A percentile compares a stretch with the other conserved stretches of the same genome.
Evolutionary conservation across 2,329 filamentous ascomycete genomes (phyloP).

Genomic region (Alternaria tenuissima): DNA sequence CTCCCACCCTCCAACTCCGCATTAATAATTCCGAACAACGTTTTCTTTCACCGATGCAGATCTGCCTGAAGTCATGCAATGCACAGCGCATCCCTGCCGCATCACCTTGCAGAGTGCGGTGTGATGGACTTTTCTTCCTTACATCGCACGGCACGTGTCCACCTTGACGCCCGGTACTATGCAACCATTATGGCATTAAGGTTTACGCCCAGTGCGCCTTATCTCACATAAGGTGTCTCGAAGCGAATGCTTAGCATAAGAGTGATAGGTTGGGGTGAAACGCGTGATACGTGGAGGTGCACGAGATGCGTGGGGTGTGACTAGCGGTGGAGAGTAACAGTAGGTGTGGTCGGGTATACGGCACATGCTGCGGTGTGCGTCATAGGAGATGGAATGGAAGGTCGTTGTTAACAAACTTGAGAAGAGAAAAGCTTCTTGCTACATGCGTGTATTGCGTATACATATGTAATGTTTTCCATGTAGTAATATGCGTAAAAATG

Average conservation of each 20-base stretch:
- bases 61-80: not conserved
- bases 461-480: not conserved
- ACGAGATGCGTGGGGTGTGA: not conserved
- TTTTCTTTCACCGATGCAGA: not conserved
- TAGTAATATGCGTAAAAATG: no score
- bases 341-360: not conserved
- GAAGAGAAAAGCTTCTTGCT: not conserved
- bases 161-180: not conserved
- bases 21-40: not conserved
- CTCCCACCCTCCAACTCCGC: not conserved
- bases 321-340: not conserved
- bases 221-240: not conserved
- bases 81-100: not conserved
- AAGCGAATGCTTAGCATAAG: constrained; percentile 3
- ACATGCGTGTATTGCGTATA: not conserved
- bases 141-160: not conserved
- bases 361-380: no score
- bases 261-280: not conserved
- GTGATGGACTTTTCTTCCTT: not conserved
- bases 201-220: not conserved
- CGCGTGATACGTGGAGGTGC: not conserved
- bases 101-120: not conserved
- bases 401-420: no score
- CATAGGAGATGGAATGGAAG: no score
- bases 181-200: not conserved